A percentile compares a stretch with the other conserved stretches of the same genome.
Evolutionary conservation across 805 yeast species (phyloP).

Genomic region (Spathaspora hagerdaliae): DNA sequence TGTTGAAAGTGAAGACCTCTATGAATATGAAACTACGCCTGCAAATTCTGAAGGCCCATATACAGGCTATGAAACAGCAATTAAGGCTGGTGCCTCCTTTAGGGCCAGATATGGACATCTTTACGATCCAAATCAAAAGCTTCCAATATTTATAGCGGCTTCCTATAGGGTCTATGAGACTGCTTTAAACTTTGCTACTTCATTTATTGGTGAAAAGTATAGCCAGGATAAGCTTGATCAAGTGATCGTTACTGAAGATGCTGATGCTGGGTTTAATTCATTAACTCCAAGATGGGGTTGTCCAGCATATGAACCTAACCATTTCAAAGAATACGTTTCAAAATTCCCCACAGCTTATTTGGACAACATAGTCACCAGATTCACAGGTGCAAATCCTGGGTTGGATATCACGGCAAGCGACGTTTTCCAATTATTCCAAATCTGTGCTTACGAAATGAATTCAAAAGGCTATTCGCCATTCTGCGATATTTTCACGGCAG

Average conservation of each 20-base stretch:
- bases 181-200: conserved; percentile 53
- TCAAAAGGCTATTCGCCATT: conserved; percentile 64
- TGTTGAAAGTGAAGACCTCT: conserved; percentile 28
- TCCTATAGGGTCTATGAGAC: conserved; percentile 54
- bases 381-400: conserved; percentile 53
- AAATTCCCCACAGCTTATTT: conserved; percentile 37
- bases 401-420: conserved; percentile 49
- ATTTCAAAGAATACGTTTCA: conserved; percentile 1
- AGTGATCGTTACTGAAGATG: conserved; percentile 45
- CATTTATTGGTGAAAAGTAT: conserved; percentile 49
- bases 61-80: conserved; percentile 49
- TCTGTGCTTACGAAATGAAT: conserved; percentile 75
- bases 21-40: conserved; percentile 50
- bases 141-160: conserved; percentile 55
- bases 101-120: conserved; percentile 48
- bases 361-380: conserved; percentile 49
- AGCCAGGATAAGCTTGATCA: conserved; percentile 30
- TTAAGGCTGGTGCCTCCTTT: conserved; percentile 46
- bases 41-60: conserved; percentile 44
- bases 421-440: conserved; percentile 48
- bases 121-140: conserved; percentile 26
- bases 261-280: conserved; percentile 52
- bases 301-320: conserved; percentile 24
- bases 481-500: conserved; percentile 64
- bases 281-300: conserved; percentile 52